Conservation (phyloP, 257 asterid genomes). For the Avicennia marina region DNA sequence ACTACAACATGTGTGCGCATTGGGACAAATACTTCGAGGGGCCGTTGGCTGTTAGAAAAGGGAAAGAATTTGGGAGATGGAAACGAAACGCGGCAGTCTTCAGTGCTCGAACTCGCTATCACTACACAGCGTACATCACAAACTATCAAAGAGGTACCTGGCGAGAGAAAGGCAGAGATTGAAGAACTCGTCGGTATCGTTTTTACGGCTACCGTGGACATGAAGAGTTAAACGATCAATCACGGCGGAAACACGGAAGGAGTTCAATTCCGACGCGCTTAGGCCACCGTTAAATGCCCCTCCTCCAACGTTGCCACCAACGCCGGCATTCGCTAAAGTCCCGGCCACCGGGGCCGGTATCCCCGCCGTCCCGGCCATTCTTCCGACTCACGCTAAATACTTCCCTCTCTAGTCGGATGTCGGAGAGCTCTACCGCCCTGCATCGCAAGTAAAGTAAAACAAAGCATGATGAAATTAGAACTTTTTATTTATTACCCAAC, state of each 20-base stretch:
- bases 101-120: conserved; percentile 2
- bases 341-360: conserved; percentile 25
- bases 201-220: conserved; percentile 12
- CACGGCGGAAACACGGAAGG: conserved; percentile 42
- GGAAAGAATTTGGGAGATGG: background rate
- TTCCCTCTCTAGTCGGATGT: too few species aligned
- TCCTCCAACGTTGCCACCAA: background rate
- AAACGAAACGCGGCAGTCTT: background rate
- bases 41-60: background rate
- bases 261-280: conserved; percentile 31
- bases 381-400: too few species aligned
- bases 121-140: background rate
- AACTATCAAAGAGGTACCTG: conserved; percentile 38
- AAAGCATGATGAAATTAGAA: too few species aligned
- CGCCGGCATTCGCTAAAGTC: background rate
- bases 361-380: conserved; percentile 26
- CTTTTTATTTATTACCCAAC: too few species aligned
- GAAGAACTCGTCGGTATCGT: conserved; percentile 31
- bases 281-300: background rate
- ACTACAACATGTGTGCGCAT: background rate
- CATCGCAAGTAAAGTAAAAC: too few species aligned
- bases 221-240: conserved; percentile 36
- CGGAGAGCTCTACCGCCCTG: too few species aligned
- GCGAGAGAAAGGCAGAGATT: conserved; percentile 66
- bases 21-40: background rate